phyloP scores from a whole-genome alignment of 805 yeast species.

The Hanseniaspora singularis region DNA sequence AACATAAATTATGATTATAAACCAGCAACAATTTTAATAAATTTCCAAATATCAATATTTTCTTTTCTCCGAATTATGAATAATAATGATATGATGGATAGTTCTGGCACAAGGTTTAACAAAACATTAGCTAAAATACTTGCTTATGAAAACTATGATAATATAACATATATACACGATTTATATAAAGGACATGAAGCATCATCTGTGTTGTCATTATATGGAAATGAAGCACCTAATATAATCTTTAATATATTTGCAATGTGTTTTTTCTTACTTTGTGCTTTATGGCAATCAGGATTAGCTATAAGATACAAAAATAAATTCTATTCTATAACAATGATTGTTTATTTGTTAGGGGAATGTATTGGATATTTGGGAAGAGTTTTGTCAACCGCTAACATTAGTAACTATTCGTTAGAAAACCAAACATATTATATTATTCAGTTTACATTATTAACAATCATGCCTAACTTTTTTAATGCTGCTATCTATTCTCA shows the following conservation, averaged over 20 bases:
- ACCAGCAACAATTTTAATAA: too few relatives aligned
- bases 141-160: not conserved
- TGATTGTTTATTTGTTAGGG: conserved; percentile 25
- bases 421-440: conserved; percentile 35
- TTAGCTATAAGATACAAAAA: not conserved
- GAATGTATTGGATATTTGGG: conserved; percentile 62
- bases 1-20: too few relatives aligned
- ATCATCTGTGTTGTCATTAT: not conserved
- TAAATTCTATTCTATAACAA: conserved; percentile 7
- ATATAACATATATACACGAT: not conserved
- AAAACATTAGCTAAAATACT: not conserved
- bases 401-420: conserved; percentile 20
- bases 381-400: conserved; percentile 37
- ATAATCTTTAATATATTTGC: not conserved
- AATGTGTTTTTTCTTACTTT: not conserved
- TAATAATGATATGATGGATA: too few relatives aligned
- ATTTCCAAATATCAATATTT: too few relatives aligned
- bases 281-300: conserved; percentile 23
- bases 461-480: conserved; percentile 69
- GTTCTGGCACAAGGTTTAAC: too few relatives aligned
- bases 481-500: conserved; percentile 74
- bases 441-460: conserved; percentile 54
- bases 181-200: not conserved
- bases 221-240: not conserved
- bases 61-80: too few relatives aligned